Base-by-base conservation (phyloP, 192 early-diverging fungal genomes). In the Coemansia pectinata region DNA sequence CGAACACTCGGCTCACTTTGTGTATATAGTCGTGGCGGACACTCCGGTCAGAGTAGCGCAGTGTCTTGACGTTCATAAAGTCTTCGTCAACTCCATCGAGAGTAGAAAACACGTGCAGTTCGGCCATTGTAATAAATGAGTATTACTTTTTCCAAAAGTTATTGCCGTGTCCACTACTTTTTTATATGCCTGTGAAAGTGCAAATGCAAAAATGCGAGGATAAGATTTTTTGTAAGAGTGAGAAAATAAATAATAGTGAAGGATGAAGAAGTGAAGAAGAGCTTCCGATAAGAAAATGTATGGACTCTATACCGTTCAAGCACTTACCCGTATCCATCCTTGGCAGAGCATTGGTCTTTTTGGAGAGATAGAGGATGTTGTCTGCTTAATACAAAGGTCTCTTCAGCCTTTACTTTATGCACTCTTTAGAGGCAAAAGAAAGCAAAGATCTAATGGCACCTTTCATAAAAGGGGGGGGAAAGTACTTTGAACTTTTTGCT, bases 1-100 rank as follows among this genome's bases (percentile, higher is more conserved):
- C 57, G 36, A 59, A 59, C 57, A 59, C 31, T 15, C 57, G 57
- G 57, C 57, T 36, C 31, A 34, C 14, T 36, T 59, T 59, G 34
- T 59, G 57, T 10, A 59, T 17, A 59, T 36, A 59, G 34, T 31
- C 57, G n/a, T 59, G 57, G 57, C 57, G 57, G n/a, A 12, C 34
- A 14, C 34, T 59, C 33, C 57, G 57, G 57, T 59, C 57, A 15
- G 57, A 34, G 7, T 59, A 15, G 33, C 57, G 57, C 33, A 59
- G 57, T 9, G 31, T 36, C 57, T 38, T 59, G 57, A 59, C 57
- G 29, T 19, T 59, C 8, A 59, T 34, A 59, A 59, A 59, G n/a
- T 59, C 57, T 5, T 59, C 57, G 34, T 59, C n/a, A 15, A 29
- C 52, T 14, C 34, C 57, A 14, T 34, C 33, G 5, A 15, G 12